These are phyloP conservation scores for Cornus controversa DNA, from an alignment of 148 eudicot species.

Conservation along the genomic window DNA sequence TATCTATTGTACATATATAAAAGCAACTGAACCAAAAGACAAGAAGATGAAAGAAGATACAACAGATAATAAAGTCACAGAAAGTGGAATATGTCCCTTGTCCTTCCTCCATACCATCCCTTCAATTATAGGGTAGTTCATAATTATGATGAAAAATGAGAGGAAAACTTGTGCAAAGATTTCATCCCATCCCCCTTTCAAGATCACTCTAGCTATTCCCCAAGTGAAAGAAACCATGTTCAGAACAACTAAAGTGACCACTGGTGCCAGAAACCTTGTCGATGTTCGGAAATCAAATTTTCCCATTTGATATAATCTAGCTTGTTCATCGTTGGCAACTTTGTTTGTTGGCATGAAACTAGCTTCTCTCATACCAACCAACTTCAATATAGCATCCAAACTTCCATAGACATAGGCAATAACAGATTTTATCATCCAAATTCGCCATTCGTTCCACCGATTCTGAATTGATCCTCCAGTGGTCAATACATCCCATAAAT, in stretches of 20 bases:
- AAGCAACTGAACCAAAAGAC: conserved; percentile 29
- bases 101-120: conserved; percentile 71
- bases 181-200: conserved; percentile 12
- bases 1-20: background rate
- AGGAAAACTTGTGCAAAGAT: conserved; percentile 47
- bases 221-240: conserved; percentile 40
- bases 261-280: conserved; percentile 41
- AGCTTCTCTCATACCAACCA: conserved; percentile 40
- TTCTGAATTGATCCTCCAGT: conserved; percentile 27
- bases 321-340: conserved; percentile 44
- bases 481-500: conserved; percentile 30
- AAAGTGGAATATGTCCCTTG: conserved; percentile 43
- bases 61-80: conserved; percentile 22
- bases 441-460: conserved; percentile 44
- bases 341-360: conserved; percentile 65
- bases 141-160: conserved; percentile 33
- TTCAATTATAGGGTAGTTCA: conserved; percentile 57
- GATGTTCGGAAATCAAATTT: conserved; percentile 58
- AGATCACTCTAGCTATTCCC: conserved; percentile 32
- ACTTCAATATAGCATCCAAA: conserved; percentile 40
- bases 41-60: conserved; percentile 24
- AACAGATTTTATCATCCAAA: conserved; percentile 46
- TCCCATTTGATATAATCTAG: conserved; percentile 44
- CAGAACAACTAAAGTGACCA: conserved; percentile 40
- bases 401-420: conserved; percentile 38